These are phyloP conservation scores for Rheum nobile DNA, from an alignment of 148 eudicot species.

Conservation along the genomic window DNA sequence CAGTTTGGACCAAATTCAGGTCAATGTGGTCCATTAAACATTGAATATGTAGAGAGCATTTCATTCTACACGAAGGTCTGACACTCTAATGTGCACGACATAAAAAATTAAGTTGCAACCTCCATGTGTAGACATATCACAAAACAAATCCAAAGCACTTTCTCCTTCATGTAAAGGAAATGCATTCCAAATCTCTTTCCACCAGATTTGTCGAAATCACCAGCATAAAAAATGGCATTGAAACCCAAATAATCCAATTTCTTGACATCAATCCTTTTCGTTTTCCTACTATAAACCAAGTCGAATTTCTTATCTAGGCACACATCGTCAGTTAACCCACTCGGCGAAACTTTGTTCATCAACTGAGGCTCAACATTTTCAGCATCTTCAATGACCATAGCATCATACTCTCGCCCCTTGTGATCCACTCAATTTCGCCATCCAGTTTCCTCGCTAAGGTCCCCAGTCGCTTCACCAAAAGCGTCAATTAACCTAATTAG, in stretches of 20 bases:
- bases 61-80: too few relatives aligned
- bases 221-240: not conserved
- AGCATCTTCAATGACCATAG: not conserved
- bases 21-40: too few relatives aligned
- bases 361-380: not conserved
- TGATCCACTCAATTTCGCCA: not conserved
- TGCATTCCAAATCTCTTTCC: conserved; percentile 32
- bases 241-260: not conserved
- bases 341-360: not conserved
- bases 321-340: too few relatives aligned
- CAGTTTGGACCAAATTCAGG: too few relatives aligned
- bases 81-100: too few relatives aligned
- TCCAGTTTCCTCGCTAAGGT: not conserved
- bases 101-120: too few relatives aligned
- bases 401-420: not conserved
- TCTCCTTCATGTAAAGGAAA: conserved; percentile 34
- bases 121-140: too few relatives aligned
- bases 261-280: conserved; percentile 25
- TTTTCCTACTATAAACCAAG: conserved; percentile 52
- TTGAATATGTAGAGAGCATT: too few relatives aligned
- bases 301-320: conserved; percentile 19
- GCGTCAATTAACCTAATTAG: conserved; percentile 26
- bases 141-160: too few relatives aligned
- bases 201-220: not conserved
- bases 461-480: not conserved